Base-by-base conservation (phyloP, 2,329 filamentous ascomycete genomes). In the Hansfordia pulvinata region DNA sequence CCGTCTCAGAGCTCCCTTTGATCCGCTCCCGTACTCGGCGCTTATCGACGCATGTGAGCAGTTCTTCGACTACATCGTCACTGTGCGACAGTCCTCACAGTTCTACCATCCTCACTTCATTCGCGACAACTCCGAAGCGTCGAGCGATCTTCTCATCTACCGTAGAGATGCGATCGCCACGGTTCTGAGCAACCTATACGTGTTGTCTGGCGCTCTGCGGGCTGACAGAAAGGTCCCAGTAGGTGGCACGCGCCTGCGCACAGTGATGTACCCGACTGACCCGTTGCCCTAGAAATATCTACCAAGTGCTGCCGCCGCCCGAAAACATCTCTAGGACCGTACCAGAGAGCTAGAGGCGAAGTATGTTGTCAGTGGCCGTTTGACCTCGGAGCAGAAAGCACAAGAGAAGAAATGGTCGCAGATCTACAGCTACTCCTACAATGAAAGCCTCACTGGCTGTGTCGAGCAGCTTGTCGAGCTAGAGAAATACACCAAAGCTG, bases 1-100 rank as follows among this genome's bases (percentile, higher is more conserved):
- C 34, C 64, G 69, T 3, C 55, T 73, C 19, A 60, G 68, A 13
- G 66, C 57, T 2, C 63, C 64, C 2, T 73, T 73, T 35, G 56
- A 73, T 29, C 60, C 65, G 2, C 45, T 64, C 2, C 65, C 67
- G 0, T 72, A 71, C 42, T 62, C 60, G 3, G 65, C 58, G 10
- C 57, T 73, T 5, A 64, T 69, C 25, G 60, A 64, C 34, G 53
- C 58, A 6, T 69, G 62, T 29, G 68, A 73, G 41, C 54, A 56
- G 4, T 71, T 73, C 50, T 70, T 72, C 35, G 68, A 72, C 34
- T 62, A 70, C 33, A 54, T 71, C 30, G 60, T 72, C 15, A 56
- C 64, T 11, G 58, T 73, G 4, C 62, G 69, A 6, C 67, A 73
- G 38, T 64, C 66, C 3, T 64, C 63, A 2, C 45, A 72, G 10